A percentile compares a stretch with the other conserved stretches of the same genome.
These are phyloP conservation scores for Cucurbita ficifolia DNA, from an alignment of 306 rosid species.

Conservation along the genomic window DNA sequence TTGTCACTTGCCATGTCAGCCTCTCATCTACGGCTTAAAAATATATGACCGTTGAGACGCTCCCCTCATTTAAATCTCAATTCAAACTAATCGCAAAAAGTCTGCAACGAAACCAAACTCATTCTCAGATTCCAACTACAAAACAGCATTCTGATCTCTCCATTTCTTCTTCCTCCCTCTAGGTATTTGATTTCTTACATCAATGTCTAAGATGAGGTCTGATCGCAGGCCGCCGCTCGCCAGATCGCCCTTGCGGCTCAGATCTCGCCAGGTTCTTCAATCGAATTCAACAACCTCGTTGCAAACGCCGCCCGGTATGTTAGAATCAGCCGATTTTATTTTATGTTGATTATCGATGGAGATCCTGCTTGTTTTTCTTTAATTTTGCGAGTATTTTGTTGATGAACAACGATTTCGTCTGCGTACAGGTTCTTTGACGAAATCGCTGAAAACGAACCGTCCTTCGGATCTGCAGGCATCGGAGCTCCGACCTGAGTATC, in stretches of 20 bases:
- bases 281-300: slow-evolving; percentile 19
- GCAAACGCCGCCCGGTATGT: slow-evolving; percentile 57
- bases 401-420: not conserved
- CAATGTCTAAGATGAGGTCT: slow-evolving; percentile 36
- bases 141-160: not conserved
- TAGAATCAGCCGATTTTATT: not conserved
- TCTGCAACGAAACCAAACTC: not conserved
- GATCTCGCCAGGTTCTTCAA: slow-evolving; percentile 26
- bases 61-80: slow-evolving; percentile 6
- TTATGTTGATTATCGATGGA: not conserved
- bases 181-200: not conserved
- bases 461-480: slow-evolving; percentile 18
- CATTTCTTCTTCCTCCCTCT: not conserved
- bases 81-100: slow-evolving; percentile 15
- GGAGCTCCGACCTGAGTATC: slow-evolving; percentile 63
- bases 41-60: slow-evolving; percentile 15
- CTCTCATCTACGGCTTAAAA: not conserved
- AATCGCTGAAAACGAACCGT: slow-evolving; percentile 28
- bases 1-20: not conserved
- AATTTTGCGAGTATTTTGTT: not conserved
- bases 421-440: slow-evolving; percentile 43
- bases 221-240: slow-evolving; percentile 62
- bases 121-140: not conserved
- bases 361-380: not conserved
- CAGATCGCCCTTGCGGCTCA: slow-evolving; percentile 44